Base-by-base conservation (phyloP, 208 protist genomes). In the Leishmania gerbilli region DNA sequence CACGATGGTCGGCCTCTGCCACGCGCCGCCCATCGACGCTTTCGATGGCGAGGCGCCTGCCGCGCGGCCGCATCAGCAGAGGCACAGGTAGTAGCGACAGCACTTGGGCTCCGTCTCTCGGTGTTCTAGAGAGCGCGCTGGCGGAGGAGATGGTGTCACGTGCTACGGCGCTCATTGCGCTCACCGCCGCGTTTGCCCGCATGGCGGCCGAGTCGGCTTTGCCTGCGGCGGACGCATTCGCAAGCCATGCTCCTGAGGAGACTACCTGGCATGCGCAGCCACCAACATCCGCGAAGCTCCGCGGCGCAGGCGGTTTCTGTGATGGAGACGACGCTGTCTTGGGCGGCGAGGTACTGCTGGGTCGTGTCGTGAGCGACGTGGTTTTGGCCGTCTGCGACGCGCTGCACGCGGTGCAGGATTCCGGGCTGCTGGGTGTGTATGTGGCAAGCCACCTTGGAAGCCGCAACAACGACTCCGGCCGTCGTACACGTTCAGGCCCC, bases 341-440 rank as follows among this genome's bases (percentile, higher is more conserved):
- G 37, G 21, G 37, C 5, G 76, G 71, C 24, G 58, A 58, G 62
- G 49, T 67, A 24, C 34, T 24, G 62, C 58, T 79, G 49, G 77
- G 77, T 13, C 34, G 74, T 56, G 31, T 82, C 15, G 77, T 82
- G 47, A 53, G 40, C 49, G 34, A 53, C 65, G 82, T 79, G n/a
- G 77, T 82, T 24, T 55, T 53, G 40, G 51, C 77, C n/a, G 71
- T 65, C 58, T 82, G 77, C 64, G 77, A 71, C 34, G 56, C 82
- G 40, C 65, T 85, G 15, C 11, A 53, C 31, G 53, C 58, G 49
- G 40, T 85, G 34, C 62, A 34, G 1, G 24, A 19, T 17, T 40
- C 76, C 5, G 55, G 74, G 24, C 2, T 80, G 17, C 68, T 84
- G 27, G 49, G 60, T 8, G 49, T 9, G 21, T 76, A 80, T 45